These are phyloP conservation scores for Serendipita sp. DNA, from an alignment of 768 basidiomycete species.

Conservation along the genomic window DNA sequence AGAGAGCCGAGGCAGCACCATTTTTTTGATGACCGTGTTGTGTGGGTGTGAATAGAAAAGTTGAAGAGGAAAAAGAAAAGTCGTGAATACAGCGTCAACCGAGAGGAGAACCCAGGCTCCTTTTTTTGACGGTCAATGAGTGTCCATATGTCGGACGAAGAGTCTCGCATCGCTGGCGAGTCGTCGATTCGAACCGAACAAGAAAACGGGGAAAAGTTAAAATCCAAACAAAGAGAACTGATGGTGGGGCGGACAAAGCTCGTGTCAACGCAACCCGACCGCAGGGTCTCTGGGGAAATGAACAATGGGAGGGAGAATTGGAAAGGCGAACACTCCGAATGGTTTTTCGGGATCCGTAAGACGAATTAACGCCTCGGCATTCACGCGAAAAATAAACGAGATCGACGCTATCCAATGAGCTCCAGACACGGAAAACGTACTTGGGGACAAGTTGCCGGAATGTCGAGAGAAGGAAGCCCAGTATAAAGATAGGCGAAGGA, in stretches of 20 bases:
- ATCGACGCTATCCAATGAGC: too few relatives aligned
- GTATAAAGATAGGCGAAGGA: background rate
- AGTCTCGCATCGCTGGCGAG: background rate
- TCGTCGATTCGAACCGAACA: background rate
- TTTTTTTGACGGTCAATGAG: background rate
- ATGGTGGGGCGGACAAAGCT: background rate
- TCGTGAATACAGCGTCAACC: background rate
- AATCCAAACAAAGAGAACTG: background rate
- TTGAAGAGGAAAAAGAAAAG: background rate
- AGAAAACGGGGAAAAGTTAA: background rate
- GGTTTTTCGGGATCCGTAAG: background rate
- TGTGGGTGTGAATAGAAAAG: background rate
- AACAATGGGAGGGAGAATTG: background rate
- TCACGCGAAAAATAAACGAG: background rate
- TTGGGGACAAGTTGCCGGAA: background rate
- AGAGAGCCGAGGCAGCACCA: slow-evolving; percentile 5
- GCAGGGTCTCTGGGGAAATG: background rate
- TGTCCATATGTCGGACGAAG: background rate
- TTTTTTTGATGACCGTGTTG: background rate
- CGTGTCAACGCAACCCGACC: background rate
- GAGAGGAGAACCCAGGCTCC: background rate
- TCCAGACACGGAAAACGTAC: too few relatives aligned
- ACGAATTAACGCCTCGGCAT: slow-evolving; percentile 6
- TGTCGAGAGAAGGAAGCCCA: background rate
- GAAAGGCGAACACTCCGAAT: background rate